Base-by-base conservation (phyloP, 148 eudicot species). In the Chenopodium formosanum region DNA sequence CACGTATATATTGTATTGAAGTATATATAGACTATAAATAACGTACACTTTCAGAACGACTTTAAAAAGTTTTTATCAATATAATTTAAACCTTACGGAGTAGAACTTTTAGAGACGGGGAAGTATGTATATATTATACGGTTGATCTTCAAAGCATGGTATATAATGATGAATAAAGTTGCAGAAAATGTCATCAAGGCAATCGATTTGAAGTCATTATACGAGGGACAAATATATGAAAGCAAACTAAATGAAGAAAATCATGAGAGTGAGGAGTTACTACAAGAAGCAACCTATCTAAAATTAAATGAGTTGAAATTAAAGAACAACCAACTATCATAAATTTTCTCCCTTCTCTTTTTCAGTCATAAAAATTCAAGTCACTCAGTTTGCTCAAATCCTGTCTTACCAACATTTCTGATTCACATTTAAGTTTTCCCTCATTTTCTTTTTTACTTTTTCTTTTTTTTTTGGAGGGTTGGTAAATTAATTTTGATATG, bases 261-360 rank as follows among this genome's bases (percentile, higher is more conserved):
- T 31, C 82, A 84, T 80, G 81, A 82, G 66, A 84, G 76, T 87
- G 74, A 75, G 86, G 53, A 83, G 53, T 85, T 83, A 47, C 87
- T 81, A 56, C 58, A 84, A 78, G 80, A 70, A 85, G 83, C 79
- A 80, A 80, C 65, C 85, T 79, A 72, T 69, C 74, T 80, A 60
- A 56, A 74, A 82, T 82, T 81, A 62, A 83, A 81, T 78, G 81
- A 17, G 60, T 79, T 12, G 60, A 67, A 75, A 22, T 84, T 65
- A 82, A 66, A 52, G 70, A 76, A 76, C 75, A 83, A 70, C 85
- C 83, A 80, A 74, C 85, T 48, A 80, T 47, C 65, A 76, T 86
- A 37, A 75, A 68, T 80, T 78, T 82, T 74, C 82, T 79, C 13
- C 65, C 75, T 75, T 74, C 32, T 4, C 76, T 69, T 80, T 69